A percentile compares a stretch with the other conserved stretches of the same genome.
phyloP scores from a whole-genome alignment of 306 rosid species.

The Casuarina cunninghamiana region DNA sequence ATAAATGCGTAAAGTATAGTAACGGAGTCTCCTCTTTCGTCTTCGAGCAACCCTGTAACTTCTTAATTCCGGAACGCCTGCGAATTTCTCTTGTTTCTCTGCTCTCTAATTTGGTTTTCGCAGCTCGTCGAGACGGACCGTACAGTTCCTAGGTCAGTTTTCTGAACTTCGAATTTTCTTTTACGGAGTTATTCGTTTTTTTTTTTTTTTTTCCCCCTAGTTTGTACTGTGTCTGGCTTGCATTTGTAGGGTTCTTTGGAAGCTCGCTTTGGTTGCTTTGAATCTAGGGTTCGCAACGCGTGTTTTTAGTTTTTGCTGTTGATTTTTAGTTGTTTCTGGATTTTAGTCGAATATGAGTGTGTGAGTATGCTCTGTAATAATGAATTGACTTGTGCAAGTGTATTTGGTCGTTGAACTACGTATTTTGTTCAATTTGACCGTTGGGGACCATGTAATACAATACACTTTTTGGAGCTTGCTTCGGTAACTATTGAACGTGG shows the following conservation, averaged over 20 bases:
- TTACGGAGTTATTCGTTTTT: neutral
- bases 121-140: neutral
- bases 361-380: neutral
- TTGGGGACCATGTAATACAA: neutral
- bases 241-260: constrained; percentile 8
- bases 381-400: neutral
- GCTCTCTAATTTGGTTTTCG: neutral
- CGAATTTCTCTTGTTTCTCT: neutral
- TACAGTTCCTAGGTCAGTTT: constrained; percentile 8
- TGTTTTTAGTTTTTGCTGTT: neutral
- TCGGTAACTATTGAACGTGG: neutral
- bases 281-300: constrained; percentile 32
- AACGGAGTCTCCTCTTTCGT: neutral
- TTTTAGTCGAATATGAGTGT: neutral
- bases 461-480: neutral
- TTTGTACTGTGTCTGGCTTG: neutral
- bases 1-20: neutral
- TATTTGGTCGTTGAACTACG: neutral
- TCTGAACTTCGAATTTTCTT: neutral
- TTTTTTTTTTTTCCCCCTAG: neutral
- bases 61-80: neutral
- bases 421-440: neutral
- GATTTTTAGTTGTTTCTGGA: neutral
- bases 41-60: neutral
- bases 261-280: constrained; percentile 12